Conservation (phyloP, 257 asterid genomes). For the Nicotiana obtusifolia region DNA sequence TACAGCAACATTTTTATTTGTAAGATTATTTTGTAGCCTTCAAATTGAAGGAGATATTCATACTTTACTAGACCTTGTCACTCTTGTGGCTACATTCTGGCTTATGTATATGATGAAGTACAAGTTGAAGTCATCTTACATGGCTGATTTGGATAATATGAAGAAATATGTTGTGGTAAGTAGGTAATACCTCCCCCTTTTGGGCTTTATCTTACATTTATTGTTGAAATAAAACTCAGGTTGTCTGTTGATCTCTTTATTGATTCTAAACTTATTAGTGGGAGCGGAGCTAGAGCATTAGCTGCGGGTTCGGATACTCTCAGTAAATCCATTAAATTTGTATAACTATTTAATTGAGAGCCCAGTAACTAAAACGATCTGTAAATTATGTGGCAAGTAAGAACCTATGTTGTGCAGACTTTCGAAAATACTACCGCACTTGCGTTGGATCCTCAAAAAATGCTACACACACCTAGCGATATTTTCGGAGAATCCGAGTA, state of each 20-base stretch:
- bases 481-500: no score
- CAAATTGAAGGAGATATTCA: slow-evolving; percentile 80
- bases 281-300: no score
- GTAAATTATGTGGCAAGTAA: no score
- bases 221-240: background rate
- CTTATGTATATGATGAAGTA: slow-evolving; percentile 78
- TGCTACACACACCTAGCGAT: no score
- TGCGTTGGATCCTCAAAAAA: no score
- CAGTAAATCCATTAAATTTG: no score
- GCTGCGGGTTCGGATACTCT: no score
- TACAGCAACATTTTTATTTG: slow-evolving; percentile 70
- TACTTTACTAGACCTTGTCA: slow-evolving; percentile 72
- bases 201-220: background rate
- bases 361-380: no score
- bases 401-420: no score
- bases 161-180: slow-evolving; percentile 64
- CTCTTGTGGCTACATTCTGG: slow-evolving; percentile 89
- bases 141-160: slow-evolving; percentile 58
- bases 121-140: slow-evolving; percentile 69
- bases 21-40: slow-evolving; percentile 57
- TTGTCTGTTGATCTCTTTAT: background rate
- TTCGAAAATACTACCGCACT: no score
- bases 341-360: no score
- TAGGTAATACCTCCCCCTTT: background rate
- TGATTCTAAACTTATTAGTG: background rate